Conservation (phyloP, 1,139 yeast species). For the Kodamaea fungicola region DNA sequence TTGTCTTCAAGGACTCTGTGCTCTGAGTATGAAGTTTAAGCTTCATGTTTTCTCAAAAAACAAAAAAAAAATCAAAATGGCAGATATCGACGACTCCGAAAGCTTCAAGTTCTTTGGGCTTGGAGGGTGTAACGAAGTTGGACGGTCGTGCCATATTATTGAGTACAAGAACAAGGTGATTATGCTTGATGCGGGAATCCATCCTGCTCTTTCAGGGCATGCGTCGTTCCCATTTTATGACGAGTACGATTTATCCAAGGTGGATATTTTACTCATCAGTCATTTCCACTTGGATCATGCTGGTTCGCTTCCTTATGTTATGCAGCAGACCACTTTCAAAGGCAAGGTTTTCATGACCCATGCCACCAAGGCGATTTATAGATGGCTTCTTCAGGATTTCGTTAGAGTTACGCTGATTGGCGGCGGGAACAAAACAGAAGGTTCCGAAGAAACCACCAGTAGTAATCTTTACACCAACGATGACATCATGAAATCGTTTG, state of each 20-base stretch:
- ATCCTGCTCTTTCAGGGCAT: slow-evolving; percentile 89
- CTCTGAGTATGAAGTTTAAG: slow-evolving; percentile 31
- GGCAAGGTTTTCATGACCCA: slow-evolving; percentile 99
- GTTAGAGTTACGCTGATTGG: slow-evolving; percentile 85
- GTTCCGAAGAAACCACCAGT: slow-evolving; percentile 23
- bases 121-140: slow-evolving; percentile 99
- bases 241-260: slow-evolving; percentile 84
- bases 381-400: slow-evolving; percentile 93
- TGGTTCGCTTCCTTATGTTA: slow-evolving; percentile 93
- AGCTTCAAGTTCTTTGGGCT: slow-evolving; percentile 76
- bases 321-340: slow-evolving; percentile 92
- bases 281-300: slow-evolving; percentile 98
- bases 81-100: slow-evolving; percentile 27
- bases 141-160: slow-evolving; percentile 90
- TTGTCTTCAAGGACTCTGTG: slow-evolving; percentile 26
- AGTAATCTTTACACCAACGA: slow-evolving; percentile 80
- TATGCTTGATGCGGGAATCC: slow-evolving; percentile 97
- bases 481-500: slow-evolving; percentile 84
- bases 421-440: slow-evolving; percentile 30
- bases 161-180: slow-evolving; percentile 94
- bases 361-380: slow-evolving; percentile 95
- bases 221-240: slow-evolving; percentile 93
- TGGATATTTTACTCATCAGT: slow-evolving; percentile 81
- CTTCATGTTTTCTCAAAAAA: slow-evolving; percentile 21
- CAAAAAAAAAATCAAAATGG: not conserved